Conservation (phyloP, 1,284 basidiomycete genomes). For the Pyrrhoderma noxium region DNA sequence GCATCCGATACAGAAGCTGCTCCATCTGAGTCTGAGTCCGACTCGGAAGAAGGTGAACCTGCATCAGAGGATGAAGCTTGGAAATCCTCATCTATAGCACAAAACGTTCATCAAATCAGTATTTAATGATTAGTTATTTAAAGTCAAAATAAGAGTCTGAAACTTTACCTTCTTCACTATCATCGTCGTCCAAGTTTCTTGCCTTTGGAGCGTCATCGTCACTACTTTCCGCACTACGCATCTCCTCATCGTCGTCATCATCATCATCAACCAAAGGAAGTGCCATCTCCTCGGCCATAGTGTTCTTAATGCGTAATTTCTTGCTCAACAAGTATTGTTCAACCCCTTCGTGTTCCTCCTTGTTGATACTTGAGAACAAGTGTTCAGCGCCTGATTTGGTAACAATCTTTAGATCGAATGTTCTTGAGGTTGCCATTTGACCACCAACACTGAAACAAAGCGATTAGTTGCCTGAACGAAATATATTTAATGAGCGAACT, state of each 20-base stretch:
- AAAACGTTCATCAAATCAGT: conserved; percentile 12
- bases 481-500: conserved; percentile 17
- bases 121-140: no score
- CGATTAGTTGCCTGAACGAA: no score
- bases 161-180: conserved; percentile 80
- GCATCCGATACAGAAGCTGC: conserved; percentile 77
- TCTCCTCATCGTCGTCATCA: conserved; percentile 74
- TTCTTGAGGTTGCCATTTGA: conserved; percentile 81
- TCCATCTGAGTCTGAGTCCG: conserved; percentile 64
- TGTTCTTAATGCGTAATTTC: conserved; percentile 93
- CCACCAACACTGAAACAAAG: conserved; percentile 82
- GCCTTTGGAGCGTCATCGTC: conserved; percentile 60
- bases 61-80: conserved; percentile 74
- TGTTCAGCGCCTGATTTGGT: conserved; percentile 78
- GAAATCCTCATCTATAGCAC: conserved; percentile 87
- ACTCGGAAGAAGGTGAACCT: conserved; percentile 70
- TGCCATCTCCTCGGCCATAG: conserved; percentile 83
- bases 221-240: conserved; percentile 68
- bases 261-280: conserved; percentile 64
- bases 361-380: conserved; percentile 90
- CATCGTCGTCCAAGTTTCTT: conserved; percentile 63
- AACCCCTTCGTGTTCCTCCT: conserved; percentile 89
- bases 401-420: conserved; percentile 91
- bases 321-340: conserved; percentile 84
- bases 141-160: no score